These are phyloP conservation scores for Marasmius sp. DNA, from an alignment of 1,284 basidiomycete genomes.

Conservation along the genomic window DNA sequence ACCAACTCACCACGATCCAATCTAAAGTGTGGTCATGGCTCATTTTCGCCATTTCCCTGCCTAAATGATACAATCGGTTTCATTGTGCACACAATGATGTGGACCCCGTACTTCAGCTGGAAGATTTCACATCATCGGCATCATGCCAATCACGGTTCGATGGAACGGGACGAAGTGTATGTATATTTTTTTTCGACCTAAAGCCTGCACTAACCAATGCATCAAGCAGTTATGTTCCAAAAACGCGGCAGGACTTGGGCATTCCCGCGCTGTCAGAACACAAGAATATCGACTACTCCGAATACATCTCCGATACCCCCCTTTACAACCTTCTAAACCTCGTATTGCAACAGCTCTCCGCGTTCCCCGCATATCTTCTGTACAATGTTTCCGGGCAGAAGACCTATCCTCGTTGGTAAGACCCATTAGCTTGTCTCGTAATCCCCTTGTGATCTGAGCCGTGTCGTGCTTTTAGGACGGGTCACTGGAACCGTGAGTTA, in stretches of 20 bases:
- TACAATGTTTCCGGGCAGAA: conserved; percentile 67
- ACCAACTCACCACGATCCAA: background rate
- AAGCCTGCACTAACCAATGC: no score
- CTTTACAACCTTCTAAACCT: conserved; percentile 57
- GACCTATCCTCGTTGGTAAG: conserved; percentile 66
- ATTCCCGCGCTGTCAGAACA: conserved; percentile 40
- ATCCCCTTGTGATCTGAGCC: conserved; percentile 8
- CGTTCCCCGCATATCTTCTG: conserved; percentile 72
- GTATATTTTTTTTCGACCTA: no score
- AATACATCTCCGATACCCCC: conserved; percentile 59
- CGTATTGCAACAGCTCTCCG: conserved; percentile 67
- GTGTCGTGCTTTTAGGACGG: no score
- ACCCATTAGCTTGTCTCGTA: conserved; percentile 61
- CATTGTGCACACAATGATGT: conserved; percentile 45
- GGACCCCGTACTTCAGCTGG: conserved; percentile 57
- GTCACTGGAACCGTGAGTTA: no score
- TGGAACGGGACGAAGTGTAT: conserved; percentile 58
- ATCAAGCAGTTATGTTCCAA: no score
- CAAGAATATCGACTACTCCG: conserved; percentile 47
- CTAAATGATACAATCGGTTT: conserved; percentile 40
- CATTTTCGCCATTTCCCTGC: conserved; percentile 24
- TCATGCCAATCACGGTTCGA: conserved; percentile 50
- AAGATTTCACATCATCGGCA: conserved; percentile 53
- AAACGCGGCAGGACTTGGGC: conserved; percentile 25
- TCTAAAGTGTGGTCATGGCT: conserved; percentile 30